Base-by-base conservation (phyloP, 169 alveolate species). In the Plasmodium gonderi region DNA sequence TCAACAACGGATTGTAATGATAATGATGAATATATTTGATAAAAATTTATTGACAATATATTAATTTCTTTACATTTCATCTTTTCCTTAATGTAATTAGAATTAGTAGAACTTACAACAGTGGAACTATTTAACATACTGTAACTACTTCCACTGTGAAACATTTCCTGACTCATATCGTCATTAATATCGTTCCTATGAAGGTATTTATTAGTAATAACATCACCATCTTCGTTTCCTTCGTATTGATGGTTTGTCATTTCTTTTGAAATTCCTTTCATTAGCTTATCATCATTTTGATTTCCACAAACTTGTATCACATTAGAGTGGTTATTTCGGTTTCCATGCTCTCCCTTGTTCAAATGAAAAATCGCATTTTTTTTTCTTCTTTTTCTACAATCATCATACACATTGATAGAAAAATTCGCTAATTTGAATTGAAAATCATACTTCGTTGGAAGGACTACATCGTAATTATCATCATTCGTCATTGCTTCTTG, bases 371-470 rank as follows among this genome's bases (percentile, higher is more conserved):
- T 3, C 38, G 20, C 72, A 12, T 36, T 9, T 60, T 36, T 60
- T 60, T 33, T 51, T 26, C 69, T 82, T 36, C 74, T 40, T 33
- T 77, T 60, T 49, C 23, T 91, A 11, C 49, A 72, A 77, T 95
- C 95, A 75, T 95, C 95, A 68, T 90, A 76, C 82, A 95, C 82
- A 33, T 91, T 83, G 20, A 95, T 79, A 23, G 94, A 40, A 68
- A 95, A 95, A 65, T 85, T 91, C 68, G 92, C 87, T 31, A 95
- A 90, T 54, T 82, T 92, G 80, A 95, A 95, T 69, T 85, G 80
- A 49, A 95, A 82, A 69, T 77, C 94, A 60, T 90, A 95, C 81
- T 76, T 78, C 8, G 97, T 92, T 60, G 97, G 97, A 36, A 95
- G 44, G 11, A 93, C 93, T 4, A 95, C 95, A 60, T 94, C 93